These are phyloP conservation scores for Plasmodium fragile DNA, from an alignment of 169 alveolate genomes.

Conservation along the genomic window DNA sequence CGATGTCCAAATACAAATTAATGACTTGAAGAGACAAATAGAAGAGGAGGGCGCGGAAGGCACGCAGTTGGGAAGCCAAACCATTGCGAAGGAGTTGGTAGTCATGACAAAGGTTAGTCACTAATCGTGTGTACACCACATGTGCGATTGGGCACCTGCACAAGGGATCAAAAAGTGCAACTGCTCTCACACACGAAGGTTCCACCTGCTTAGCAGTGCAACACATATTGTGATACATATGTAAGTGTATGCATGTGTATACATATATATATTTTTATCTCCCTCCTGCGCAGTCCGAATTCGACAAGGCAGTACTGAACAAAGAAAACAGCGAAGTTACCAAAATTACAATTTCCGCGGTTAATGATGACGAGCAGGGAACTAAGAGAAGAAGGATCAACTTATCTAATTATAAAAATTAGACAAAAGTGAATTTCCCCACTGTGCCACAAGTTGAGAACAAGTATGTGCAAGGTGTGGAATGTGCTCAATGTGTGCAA, in stretches of 20 bases:
- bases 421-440: background rate
- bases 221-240: background rate
- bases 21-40: slow-evolving; percentile 68
- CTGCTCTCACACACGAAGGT: background rate
- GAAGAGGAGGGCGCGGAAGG: slow-evolving; percentile 75
- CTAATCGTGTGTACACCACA: background rate
- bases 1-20: slow-evolving; percentile 72
- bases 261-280: background rate
- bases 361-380: slow-evolving; percentile 37
- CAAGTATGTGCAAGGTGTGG: background rate
- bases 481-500: background rate
- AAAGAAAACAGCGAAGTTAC: slow-evolving; percentile 46
- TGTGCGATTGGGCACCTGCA: background rate
- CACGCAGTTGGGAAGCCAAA: slow-evolving; percentile 48
- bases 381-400: slow-evolving; percentile 56
- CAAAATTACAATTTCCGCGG: slow-evolving; percentile 26
- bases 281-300: slow-evolving; percentile 35
- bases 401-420: slow-evolving; percentile 54
- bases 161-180: background rate
- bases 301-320: slow-evolving; percentile 48
- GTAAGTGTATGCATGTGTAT: background rate
- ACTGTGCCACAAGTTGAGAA: background rate
- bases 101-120: slow-evolving; percentile 56
- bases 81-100: slow-evolving; percentile 51
- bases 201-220: background rate